Conservation (phyloP, 2,329 filamentous ascomycete genomes). For the Cordyceps sp. region DNA sequence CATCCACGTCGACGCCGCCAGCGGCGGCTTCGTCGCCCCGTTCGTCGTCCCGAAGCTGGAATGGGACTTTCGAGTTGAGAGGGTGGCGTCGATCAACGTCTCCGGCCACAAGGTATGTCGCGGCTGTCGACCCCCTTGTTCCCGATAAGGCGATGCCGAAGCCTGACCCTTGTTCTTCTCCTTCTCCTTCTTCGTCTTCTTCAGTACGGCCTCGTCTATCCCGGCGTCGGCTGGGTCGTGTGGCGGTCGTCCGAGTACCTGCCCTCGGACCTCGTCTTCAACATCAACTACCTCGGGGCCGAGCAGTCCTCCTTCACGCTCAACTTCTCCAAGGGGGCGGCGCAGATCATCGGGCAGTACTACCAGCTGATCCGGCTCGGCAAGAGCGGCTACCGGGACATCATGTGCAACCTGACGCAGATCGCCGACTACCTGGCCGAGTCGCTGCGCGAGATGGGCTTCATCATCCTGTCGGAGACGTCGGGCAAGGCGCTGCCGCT, state of each 20-base stretch:
- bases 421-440: slow-evolving; percentile 76
- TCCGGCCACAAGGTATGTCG: slow-evolving; percentile 66
- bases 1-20: slow-evolving; percentile 89
- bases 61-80: slow-evolving; percentile 85
- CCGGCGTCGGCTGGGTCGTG: slow-evolving; percentile 85
- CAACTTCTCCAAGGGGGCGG: slow-evolving; percentile 93
- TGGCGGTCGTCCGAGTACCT: slow-evolving; percentile 75
- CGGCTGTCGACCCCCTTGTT: too few species aligned
- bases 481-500: slow-evolving; percentile 68
- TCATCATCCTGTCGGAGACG: slow-evolving; percentile 75
- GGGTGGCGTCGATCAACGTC: slow-evolving; percentile 85
- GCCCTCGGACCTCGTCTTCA: slow-evolving; percentile 88
- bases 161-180: too few species aligned
- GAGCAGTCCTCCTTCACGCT: slow-evolving; percentile 92
- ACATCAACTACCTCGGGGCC: slow-evolving; percentile 96
- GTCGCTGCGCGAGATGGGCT: slow-evolving; percentile 57
- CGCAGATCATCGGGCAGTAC: slow-evolving; percentile 91
- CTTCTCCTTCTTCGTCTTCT: too few species aligned
- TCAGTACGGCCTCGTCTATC: slow-evolving; percentile 53
- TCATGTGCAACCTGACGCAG: slow-evolving; percentile 87
- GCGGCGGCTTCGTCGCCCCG: slow-evolving; percentile 81
- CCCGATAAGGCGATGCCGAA: too few species aligned
- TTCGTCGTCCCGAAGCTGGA: slow-evolving; percentile 71
- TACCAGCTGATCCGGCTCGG: slow-evolving; percentile 93
- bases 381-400: slow-evolving; percentile 77